Percentiles rank a stretch among this genome's conserved stretches.
These are phyloP conservation scores for Cryomyces minteri DNA, from an alignment of 495 filamentous ascomycete species.

Conservation along the genomic window DNA sequence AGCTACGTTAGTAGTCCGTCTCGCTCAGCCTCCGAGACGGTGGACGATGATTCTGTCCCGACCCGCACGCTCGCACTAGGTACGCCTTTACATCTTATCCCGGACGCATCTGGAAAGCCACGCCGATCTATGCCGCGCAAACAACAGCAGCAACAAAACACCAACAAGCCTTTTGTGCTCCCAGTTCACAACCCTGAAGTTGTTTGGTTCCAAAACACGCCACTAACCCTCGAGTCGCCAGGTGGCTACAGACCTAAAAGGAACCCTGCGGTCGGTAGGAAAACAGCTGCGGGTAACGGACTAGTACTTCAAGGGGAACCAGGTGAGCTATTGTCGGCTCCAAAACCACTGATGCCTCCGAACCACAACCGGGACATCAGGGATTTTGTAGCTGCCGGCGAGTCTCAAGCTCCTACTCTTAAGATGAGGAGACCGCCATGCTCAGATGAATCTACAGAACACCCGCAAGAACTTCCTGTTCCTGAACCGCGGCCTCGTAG, in stretches of 20 bases:
- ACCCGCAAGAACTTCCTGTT: neutral
- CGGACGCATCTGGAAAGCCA: slow-evolving; percentile 2
- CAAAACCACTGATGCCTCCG: slow-evolving; percentile 3
- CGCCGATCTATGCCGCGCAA: neutral
- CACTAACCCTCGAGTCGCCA: neutral
- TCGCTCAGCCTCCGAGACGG: neutral
- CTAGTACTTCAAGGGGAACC: no score
- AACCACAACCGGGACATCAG: slow-evolving; percentile 15
- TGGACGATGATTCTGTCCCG: neutral
- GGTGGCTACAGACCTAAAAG: neutral
- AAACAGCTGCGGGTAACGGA: neutral
- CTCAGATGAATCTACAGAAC: neutral
- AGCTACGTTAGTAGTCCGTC: no score
- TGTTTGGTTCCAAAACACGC: neutral
- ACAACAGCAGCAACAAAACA: slow-evolving; percentile 5
- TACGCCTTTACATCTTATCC: slow-evolving; percentile 13
- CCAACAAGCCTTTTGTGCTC: slow-evolving; percentile 20
- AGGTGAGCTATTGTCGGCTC: neutral
- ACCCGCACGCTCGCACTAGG: slow-evolving; percentile 1
- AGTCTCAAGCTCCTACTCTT: neutral
- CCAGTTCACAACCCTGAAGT: slow-evolving; percentile 12
- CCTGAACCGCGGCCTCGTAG: neutral
- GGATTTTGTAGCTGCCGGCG: slow-evolving; percentile 7
- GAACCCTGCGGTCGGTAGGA: neutral
- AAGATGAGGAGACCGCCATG: neutral